These are phyloP conservation scores for Hippophae rhamnoides DNA, from an alignment of 306 rosid genomes.

Conservation along the genomic window DNA sequence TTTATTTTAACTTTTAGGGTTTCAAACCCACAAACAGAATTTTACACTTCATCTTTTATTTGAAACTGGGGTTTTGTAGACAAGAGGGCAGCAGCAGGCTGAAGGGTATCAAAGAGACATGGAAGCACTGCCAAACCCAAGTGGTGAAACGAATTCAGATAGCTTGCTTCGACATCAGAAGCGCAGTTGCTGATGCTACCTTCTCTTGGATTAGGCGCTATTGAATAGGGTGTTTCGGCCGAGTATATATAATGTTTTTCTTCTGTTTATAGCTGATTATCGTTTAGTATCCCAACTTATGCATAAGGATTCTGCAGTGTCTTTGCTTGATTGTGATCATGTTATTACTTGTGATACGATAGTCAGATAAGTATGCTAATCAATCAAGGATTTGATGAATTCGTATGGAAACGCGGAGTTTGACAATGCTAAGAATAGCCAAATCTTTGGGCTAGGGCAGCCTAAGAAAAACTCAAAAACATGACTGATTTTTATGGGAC, in stretches of 20 bases:
- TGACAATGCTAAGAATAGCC: not conserved
- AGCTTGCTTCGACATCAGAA: conserved; percentile 50
- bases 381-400: conserved; percentile 32
- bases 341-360: conserved; percentile 11
- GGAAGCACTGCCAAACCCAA: conserved; percentile 65
- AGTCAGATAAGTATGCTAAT: conserved; percentile 40
- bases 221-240: conserved; percentile 28
- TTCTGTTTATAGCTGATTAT: conserved; percentile 22
- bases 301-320: too few relatives aligned
- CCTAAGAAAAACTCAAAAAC: conserved; percentile 3
- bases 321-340: conserved; percentile 34
- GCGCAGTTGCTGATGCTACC: conserved; percentile 50
- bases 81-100: conserved; percentile 17
- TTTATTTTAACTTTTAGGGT: not conserved
- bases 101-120: conserved; percentile 27
- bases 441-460: conserved; percentile 10
- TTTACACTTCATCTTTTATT: not conserved
- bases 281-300: conserved; percentile 5
- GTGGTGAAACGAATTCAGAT: conserved; percentile 49
- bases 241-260: conserved; percentile 31
- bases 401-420: not conserved
- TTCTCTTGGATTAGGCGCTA: conserved; percentile 4
- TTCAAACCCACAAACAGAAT: not conserved
- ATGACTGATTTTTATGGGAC: conserved; percentile 9
- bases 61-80: conserved; percentile 17